Evolutionary conservation across 352 stramenopile species (phyloP), one percentile per base, ranked within the genome.

Genomic region (Pythium phragmitis): DNA sequence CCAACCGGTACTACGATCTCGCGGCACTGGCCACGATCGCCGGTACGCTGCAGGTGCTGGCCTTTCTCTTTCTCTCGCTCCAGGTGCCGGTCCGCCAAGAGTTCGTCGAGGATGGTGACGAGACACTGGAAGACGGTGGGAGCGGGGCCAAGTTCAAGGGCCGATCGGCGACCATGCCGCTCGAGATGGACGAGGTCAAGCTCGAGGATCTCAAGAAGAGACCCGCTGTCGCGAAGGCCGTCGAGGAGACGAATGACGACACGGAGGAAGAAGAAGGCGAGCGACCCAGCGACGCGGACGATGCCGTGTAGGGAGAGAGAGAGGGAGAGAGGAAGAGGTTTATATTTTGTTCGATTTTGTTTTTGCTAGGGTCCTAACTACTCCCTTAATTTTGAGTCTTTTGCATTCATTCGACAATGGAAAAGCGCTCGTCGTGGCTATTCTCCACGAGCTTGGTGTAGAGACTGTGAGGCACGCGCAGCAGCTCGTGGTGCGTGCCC

Each of bases 401-500:
- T 17, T 30, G 9, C 6, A 17, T 28, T 50, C 45, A 52, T 30
- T 69, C 55, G 23, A 45, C 43, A 4, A 61, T 46, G 23, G 58
- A 63, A 17, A 72, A 59, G 4, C 65, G 58, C 12, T 67, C 34
- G 34, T 72, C 65, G 0, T 64, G 19, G 4, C 46, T 17, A 28
- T 60, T 72, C 30, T 68, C 53, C 3, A 67, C 66, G 5, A 72
- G 43, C 45, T 62, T 64, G 46, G 66, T 54, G 60, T 72, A 72
- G 0, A 68, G 14, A 0, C 65, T 54, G 7, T 66, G 59, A 0
- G 67, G n/a, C 1, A 62, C 2, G 7, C 67, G 64, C 28, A 98
- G 47, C 13, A 99, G 74, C 17, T 98, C 83, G 23, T 87, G 66
- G 73, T 99, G 95, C 4, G 82, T 98, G 19, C 96, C 97, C 37